Evolutionary conservation across 352 stramenopile genomes (phyloP).

Genomic region (Globisporangium nagaii): DNA sequence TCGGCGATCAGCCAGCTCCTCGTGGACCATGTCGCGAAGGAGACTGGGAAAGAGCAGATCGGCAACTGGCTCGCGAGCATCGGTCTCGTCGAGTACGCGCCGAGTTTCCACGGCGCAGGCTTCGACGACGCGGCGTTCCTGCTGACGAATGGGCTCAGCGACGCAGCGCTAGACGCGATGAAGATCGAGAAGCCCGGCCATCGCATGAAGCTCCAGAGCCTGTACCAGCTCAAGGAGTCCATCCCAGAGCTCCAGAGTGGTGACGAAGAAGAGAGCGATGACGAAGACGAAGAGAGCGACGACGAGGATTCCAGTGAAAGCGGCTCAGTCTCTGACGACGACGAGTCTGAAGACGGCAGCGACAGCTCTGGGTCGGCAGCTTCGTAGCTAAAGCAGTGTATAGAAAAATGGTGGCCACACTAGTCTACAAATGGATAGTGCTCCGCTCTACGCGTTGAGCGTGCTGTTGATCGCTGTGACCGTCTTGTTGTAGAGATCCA

Average conservation of each 20-base stretch:
- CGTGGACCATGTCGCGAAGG: constrained; percentile 27
- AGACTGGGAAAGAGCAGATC: constrained; percentile 27
- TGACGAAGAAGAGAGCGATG: constrained; percentile 18
- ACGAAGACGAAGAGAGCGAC: constrained; percentile 12
- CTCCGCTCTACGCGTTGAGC: constrained; percentile 18
- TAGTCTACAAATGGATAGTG: background rate
- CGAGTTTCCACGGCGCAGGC: constrained; percentile 38
- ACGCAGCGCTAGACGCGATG: constrained; percentile 51
- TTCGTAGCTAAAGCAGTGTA: background rate
- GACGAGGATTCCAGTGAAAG: constrained; percentile 9
- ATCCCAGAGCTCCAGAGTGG: constrained; percentile 14
- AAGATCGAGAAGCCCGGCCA: constrained; percentile 65
- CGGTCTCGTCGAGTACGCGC: constrained; percentile 57
- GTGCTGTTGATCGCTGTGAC: constrained; percentile 57
- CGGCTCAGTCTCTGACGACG: constrained; percentile 10
- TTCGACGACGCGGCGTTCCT: constrained; percentile 71
- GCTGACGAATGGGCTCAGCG: constrained; percentile 33
- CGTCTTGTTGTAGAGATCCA: constrained; percentile 71
- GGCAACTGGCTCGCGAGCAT: constrained; percentile 67
- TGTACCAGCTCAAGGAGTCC: constrained; percentile 66
- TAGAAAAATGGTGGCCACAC: background rate
- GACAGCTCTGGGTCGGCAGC: constrained; percentile 4
- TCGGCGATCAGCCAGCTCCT: constrained; percentile 28
- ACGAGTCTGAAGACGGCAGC: constrained; percentile 7
- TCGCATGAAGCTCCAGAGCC: constrained; percentile 50